Evolutionary conservation across 2,329 filamentous ascomycete genomes (phyloP).

Genomic region (Corynespora cassiicola): DNA sequence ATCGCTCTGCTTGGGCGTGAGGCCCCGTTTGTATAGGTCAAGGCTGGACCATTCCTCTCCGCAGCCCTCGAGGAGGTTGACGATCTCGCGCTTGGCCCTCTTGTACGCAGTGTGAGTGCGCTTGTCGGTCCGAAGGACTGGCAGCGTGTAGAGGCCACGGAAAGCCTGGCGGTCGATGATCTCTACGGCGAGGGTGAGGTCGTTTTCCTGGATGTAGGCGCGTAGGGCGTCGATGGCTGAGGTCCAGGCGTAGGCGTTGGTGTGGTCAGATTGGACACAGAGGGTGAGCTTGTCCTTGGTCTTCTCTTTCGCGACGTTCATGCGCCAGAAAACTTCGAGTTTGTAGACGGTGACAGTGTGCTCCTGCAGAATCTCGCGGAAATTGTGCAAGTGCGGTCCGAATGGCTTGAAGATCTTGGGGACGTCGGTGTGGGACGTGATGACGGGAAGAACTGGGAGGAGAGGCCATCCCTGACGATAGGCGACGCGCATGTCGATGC

Average conservation of each 20-base stretch:
- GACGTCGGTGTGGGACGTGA: conserved; percentile 3
- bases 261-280: conserved; percentile 5
- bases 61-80: conserved; percentile 2
- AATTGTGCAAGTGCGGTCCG: conserved; percentile 1
- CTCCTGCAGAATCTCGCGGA: conserved; percentile 5
- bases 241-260: conserved; percentile 3
- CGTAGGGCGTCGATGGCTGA: conserved; percentile 2
- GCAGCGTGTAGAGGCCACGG: conserved; percentile 7
- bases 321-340: conserved; percentile 6
- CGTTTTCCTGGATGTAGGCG: conserved; percentile 2
- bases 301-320: conserved; percentile 2
- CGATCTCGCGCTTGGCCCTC: conserved; percentile 1
- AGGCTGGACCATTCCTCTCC: conserved; percentile 9
- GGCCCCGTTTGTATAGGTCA: conserved; percentile 8
- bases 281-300: conserved; percentile 10
- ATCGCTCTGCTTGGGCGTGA: conserved; percentile 3
- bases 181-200: conserved; percentile 9
- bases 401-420: conserved; percentile 2
- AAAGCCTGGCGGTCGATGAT: conserved; percentile 10
- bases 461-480: conserved; percentile 17
- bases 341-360: conserved; percentile 3
- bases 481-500: conserved; percentile 10
- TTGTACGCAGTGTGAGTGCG: too few relatives aligned
- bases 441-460: conserved; percentile 14
- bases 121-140: conserved; percentile 6